Evolutionary conservation across 2,329 filamentous ascomycete species (phyloP), one percentile per base, ranked within the genome.

Genomic region (Aureobasidium sp.): DNA sequence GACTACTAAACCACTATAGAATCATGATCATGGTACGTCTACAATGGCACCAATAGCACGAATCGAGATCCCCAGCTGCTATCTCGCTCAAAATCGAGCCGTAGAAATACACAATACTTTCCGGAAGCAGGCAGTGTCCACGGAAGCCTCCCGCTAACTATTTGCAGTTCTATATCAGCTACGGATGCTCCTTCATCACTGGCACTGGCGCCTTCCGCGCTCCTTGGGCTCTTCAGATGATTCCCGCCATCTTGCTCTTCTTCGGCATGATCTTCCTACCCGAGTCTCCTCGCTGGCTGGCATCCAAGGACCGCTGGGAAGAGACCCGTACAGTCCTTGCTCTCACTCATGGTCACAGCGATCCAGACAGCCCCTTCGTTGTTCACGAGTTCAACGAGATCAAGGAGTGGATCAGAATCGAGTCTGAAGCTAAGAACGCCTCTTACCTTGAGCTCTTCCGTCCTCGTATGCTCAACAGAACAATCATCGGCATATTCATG

Each of bases 401-500:
- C 70, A 82, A 84, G 65, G 83, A 87, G 42, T 86, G 69, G 71
- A 64, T 87, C 67, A 86, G 90, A 56, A 88, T 92, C 65, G 89
- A 94, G 73, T 81, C 84, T 19, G 76, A 80, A 29, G 88, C 90
- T 70, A 77, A 84, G 15, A 81, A 91, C 66, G 86, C 89, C 22
- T 84, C 83, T 9, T 90, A 89, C 70, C 67, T 85, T 1, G 88
- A 93, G 70, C 81, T 94, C 0, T 82, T 94, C 75, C 82, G 81
- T 66, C 88, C 88, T 1, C 77, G 77, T n/a, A 90, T 90, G 85
- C 79, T 90, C 70, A 87, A 90, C 74, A 82, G 88, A 33, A 88
- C 86, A 9, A 77, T 86, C 66, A 86, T 89, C 65, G 88, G 86
- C 64, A 69, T 90, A 45, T 90, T 88, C 71, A 87, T 81, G 1